Base-by-base conservation (phyloP, 176 grass and related monocot genomes). In the Phragmites australis region DNA sequence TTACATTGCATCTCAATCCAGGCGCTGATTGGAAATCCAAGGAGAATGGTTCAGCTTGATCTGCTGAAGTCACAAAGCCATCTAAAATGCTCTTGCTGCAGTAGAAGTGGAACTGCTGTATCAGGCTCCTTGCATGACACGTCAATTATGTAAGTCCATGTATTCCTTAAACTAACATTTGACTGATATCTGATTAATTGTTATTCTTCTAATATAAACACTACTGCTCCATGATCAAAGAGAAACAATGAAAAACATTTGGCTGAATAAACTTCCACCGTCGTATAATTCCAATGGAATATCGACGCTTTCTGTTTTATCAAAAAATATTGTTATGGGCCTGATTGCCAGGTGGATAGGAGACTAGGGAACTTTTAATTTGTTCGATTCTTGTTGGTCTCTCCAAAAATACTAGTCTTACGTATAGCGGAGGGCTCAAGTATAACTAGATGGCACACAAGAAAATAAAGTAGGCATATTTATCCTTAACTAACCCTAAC, bases 31-130 rank as follows among this genome's bases (percentile, higher is more conserved):
- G 94, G 94, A 65, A 88, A 94, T 77, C 87, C 92, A 77, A 92
- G 94, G 72, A 90, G 83, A 89, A 88, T 80, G 75, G 87, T 97
- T 80, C 94, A 97, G 75, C 82, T 94, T 75, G 92, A 94, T 94
- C 92, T 97, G 44, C 61, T 94, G 34, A 94, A 92, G 85, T 63
- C 86, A 29, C 81, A 84, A 16, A 77, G 59, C 56, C 84, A 89
- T 90, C 81, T 94, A 80, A 77, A 74, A 39, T 94, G 94, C 76
- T 84, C 80, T 89, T 92, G 91, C 80, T 94, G 94, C 81, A 85
- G 64, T 78, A 65, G 81, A 21, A 72, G 64, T 85, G 76, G 67
- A 75, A 85, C 74, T 53, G 80, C 64, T 44, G 64, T 97, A 48
- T 90, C 83, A 53, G 63, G 87, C 16, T 90, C 87, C 15, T 83